Base-by-base conservation (phyloP, 805 yeast species). In the Torulaspora delbrueckii region DNA sequence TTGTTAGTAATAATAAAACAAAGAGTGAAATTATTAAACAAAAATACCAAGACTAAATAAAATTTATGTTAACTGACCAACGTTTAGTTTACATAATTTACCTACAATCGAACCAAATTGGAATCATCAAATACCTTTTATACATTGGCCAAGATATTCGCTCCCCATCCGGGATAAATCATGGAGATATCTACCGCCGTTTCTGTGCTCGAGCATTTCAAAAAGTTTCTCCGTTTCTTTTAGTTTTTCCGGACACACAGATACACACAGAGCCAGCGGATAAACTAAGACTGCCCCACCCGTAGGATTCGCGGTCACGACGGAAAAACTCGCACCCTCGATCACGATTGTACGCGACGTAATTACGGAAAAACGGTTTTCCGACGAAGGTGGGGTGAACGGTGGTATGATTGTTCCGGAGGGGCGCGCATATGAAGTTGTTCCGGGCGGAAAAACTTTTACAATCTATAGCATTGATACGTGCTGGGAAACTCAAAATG, bases 141-240 rank as follows among this genome's bases (percentile, higher is more conserved):
- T 28, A 18, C 40, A 10, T 13, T 14, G 14, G 16, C 14, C 36
- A 35, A 19, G 22, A 39, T 19, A 37, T 31, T 26, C 23, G 19
- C 24, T 14, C 28, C 14, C 34, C 32, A 22, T n/a, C 25, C 35
- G 27, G 35, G n/a, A 32, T 32, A 32, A 39, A 39, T 19, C 23
- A 23, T 28, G 31, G 35, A 16, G 26, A 28, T 19, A 26, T n/a
- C 26, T 19, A 19, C 42, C 26, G 32, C 42, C 32, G 19, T 18
- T 22, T 39, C 42, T 39, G 42, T 30, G 42, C 35, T 37, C 40
- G 30, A 24, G 42, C 8, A 31, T 31, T 12, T 5, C 26, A 39
- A 30, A 22, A 39, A 30, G 42, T 39, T 39, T 25, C 32, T 39
- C 42, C 42, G 42, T 39, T 39, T 39, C 42, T 39, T 39, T 39